Evolutionary conservation across 1,139 yeast genomes (phyloP).

Genomic region (Pichia sp.): DNA sequence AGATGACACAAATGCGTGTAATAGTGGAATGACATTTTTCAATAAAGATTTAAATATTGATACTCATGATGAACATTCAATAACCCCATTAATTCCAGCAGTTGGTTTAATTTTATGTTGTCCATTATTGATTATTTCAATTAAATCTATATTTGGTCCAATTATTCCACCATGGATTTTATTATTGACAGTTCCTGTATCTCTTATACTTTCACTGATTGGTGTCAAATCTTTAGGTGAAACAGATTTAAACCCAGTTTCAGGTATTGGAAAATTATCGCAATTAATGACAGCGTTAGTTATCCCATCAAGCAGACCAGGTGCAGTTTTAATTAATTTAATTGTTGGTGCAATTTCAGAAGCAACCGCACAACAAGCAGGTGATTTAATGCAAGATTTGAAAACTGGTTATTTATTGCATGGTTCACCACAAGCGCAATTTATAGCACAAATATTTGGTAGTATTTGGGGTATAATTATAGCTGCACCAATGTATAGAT

Average conservation of each 20-base stretch:
- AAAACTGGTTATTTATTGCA: constrained; percentile 91
- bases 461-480: constrained; percentile 75
- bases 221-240: constrained; percentile 95
- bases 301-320: constrained; percentile 65
- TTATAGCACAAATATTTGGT: constrained; percentile 82
- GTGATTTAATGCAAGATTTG: constrained; percentile 94
- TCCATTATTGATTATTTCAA: constrained; percentile 56
- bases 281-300: constrained; percentile 81
- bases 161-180: constrained; percentile 69
- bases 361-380: constrained; percentile 99
- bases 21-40: constrained; percentile 16
- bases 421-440: constrained; percentile 90
- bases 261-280: constrained; percentile 92
- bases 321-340: constrained; percentile 74
- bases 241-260: constrained; percentile 93
- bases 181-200: constrained; percentile 61
- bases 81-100: constrained; percentile 29
- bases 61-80: constrained; percentile 19
- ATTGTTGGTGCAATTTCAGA: constrained; percentile 97
- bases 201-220: constrained; percentile 70
- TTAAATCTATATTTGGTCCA: constrained; percentile 61
- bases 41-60: constrained; percentile 26
- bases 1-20: constrained; percentile 7
- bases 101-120: constrained; percentile 63
- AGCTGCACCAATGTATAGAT: constrained; percentile 74